Evolutionary conservation across 2,329 filamentous ascomycete species (phyloP).

Genomic region (Calonectria naviculata): DNA sequence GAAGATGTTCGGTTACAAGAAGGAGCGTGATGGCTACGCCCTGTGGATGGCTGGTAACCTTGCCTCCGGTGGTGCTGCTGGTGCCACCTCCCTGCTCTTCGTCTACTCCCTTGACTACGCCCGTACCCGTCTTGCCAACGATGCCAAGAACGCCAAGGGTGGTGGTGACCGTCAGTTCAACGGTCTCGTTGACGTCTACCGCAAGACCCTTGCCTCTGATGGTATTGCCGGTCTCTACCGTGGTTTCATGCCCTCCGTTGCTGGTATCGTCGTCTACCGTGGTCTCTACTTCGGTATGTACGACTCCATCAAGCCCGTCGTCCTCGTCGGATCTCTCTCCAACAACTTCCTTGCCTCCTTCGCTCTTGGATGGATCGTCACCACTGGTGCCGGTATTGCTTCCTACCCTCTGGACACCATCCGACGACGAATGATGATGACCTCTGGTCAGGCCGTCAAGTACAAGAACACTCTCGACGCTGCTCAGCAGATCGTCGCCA

Average conservation of each 20-base stretch:
- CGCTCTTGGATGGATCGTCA: conserved; percentile 98
- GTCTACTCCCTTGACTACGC: conserved; percentile 99
- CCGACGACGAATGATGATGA: conserved; percentile 99
- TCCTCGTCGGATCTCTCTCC: conserved; percentile 90
- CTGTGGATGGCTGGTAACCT: conserved; percentile 99
- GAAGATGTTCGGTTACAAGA: conserved; percentile 99
- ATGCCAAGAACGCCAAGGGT: conserved; percentile 98
- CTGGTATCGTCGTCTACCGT: conserved; percentile 99
- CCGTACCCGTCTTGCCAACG: conserved; percentile 99
- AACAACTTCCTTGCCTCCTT: conserved; percentile 99
- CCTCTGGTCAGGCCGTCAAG: conserved; percentile 97
- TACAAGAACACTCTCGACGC: conserved; percentile 98
- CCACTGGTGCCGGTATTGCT: conserved; percentile 99
- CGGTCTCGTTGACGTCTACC: conserved; percentile 99
- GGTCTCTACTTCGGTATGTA: conserved; percentile 99
- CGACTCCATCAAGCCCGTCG: conserved; percentile 99
- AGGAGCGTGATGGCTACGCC: conserved; percentile 97
- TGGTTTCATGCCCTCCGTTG: conserved; percentile 99
- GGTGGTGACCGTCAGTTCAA: conserved; percentile 99
- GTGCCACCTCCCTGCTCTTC: conserved; percentile 99
- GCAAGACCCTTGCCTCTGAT: conserved; percentile 98
- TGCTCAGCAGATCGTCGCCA: conserved; percentile 94
- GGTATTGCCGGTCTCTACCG: conserved; percentile 99
- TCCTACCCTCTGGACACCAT: conserved; percentile 99
- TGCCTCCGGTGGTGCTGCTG: conserved; percentile 98